These are phyloP conservation scores for Ustilago cynodontis DNA, from an alignment of 1,284 basidiomycete genomes.

Conservation along the genomic window DNA sequence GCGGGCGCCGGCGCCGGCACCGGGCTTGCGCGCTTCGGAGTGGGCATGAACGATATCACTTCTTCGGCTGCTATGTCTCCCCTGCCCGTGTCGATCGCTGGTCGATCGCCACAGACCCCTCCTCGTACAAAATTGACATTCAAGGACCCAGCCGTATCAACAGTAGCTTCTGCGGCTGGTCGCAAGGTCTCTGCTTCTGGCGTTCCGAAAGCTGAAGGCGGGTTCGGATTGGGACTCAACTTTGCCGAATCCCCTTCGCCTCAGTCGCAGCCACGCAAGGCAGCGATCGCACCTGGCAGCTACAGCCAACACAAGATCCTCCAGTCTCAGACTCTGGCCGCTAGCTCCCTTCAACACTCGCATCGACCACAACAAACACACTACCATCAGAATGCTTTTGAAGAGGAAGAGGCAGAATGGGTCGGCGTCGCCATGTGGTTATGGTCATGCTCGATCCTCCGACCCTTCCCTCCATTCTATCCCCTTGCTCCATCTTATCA, in stretches of 20 bases:
- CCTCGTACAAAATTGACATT: slow-evolving; percentile 23
- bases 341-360: slow-evolving; percentile 3
- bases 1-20: slow-evolving; percentile 10
- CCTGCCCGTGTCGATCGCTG: slow-evolving; percentile 48
- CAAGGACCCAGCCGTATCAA: slow-evolving; percentile 5
- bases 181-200: slow-evolving; percentile 40
- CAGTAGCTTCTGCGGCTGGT: slow-evolving; percentile 1
- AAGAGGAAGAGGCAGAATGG: slow-evolving; percentile 39
- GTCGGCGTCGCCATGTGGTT: slow-evolving; percentile 49
- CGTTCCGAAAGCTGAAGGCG: slow-evolving; percentile 34
- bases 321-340: slow-evolving; percentile 9
- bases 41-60: slow-evolving; percentile 30
- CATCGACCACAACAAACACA: slow-evolving; percentile 9
- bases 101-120: slow-evolving; percentile 49
- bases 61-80: slow-evolving; percentile 45
- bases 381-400: slow-evolving; percentile 1
- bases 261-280: slow-evolving; percentile 28
- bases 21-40: slow-evolving; percentile 26
- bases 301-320: slow-evolving; percentile 27
- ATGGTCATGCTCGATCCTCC: slow-evolving; percentile 10
- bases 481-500: not conserved
- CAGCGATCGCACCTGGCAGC: slow-evolving; percentile 25
- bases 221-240: slow-evolving; percentile 49
- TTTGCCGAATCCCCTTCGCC: slow-evolving; percentile 51
- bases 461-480: not conserved